phyloP scores from a whole-genome alignment of 2,329 filamentous ascomycete genomes.

The Rutstroemia sp. region DNA sequence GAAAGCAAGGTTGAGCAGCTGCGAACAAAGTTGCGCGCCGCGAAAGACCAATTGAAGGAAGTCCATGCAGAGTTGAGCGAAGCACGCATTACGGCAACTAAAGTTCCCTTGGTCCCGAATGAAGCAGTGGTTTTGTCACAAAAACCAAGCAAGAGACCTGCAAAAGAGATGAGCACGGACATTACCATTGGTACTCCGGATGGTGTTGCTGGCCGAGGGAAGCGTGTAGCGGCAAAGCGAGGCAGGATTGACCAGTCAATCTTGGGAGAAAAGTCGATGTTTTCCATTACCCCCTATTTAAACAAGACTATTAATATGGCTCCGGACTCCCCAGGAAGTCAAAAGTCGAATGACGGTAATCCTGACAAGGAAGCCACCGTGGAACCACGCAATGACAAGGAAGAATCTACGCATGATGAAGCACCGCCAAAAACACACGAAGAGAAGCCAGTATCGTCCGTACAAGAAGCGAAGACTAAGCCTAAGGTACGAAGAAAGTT shows the following conservation, averaged over 20 bases:
- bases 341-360: background rate
- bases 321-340: conserved; percentile 29
- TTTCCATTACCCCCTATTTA: conserved; percentile 91
- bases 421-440: background rate
- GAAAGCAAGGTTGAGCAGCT: conserved; percentile 30
- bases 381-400: conserved; percentile 10
- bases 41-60: conserved; percentile 68
- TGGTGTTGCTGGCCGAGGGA: conserved; percentile 36
- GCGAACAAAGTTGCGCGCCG: conserved; percentile 43
- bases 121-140: conserved; percentile 20
- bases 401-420: conserved; percentile 5
- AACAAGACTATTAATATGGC: conserved; percentile 61
- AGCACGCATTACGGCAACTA: conserved; percentile 27
- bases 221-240: conserved; percentile 45
- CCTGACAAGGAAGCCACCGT: conserved; percentile 7
- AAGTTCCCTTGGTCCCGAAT: conserved; percentile 5
- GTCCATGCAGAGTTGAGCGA: conserved; percentile 40
- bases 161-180: conserved; percentile 35
- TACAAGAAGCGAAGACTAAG: conserved; percentile 9
- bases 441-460: conserved; percentile 2
- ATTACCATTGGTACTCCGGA: conserved; percentile 45
- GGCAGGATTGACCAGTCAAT: conserved; percentile 48
- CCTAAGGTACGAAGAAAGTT: conserved; percentile 21
- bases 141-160: conserved; percentile 35
- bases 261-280: conserved; percentile 79